Evolutionary conservation across 2,329 filamentous ascomycete genomes (phyloP).

Genomic region (Colletotrichum sp.): DNA sequence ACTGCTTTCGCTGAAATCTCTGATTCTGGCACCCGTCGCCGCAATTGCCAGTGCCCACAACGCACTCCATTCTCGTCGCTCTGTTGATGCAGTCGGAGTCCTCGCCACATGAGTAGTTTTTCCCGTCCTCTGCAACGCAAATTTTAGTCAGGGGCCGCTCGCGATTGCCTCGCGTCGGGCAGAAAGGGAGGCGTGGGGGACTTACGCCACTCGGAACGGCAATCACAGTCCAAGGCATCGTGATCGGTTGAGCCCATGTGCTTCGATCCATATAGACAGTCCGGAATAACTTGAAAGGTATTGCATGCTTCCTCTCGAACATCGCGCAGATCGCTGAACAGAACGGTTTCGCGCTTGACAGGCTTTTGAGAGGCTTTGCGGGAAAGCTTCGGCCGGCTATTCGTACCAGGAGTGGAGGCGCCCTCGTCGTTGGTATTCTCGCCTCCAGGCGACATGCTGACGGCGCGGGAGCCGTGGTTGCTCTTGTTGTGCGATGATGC

Average conservation of each 20-base stretch:
- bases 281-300: conserved; percentile 80
- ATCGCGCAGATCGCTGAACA: conserved; percentile 80
- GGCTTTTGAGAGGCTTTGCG: conserved; percentile 34
- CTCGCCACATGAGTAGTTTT: conserved; percentile 89
- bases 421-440: conserved; percentile 53
- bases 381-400: conserved; percentile 64
- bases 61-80: conserved; percentile 96
- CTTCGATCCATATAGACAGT: conserved; percentile 92
- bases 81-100: conserved; percentile 99
- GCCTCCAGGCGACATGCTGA: conserved; percentile 50
- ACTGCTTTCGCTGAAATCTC: conserved; percentile 89
- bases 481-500: conserved; percentile 41
- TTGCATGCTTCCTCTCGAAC: conserved; percentile 76
- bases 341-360: conserved; percentile 62
- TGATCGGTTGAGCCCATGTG: conserved; percentile 90
- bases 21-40: conserved; percentile 90
- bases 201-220: conserved; percentile 93
- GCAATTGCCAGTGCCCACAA: conserved; percentile 79
- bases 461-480: conserved; percentile 43
- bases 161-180: conserved; percentile 18
- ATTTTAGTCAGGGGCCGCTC: conserved; percentile 19
- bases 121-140: conserved; percentile 54
- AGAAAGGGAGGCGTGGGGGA: conserved; percentile 27
- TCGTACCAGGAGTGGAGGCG: conserved; percentile 51
- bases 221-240: conserved; percentile 92